A percentile compares a stretch with the other conserved stretches of the same genome.
Evolutionary conservation across 78 protist genomes (phyloP).

Genomic region (Dictyostelium capitatum): DNA sequence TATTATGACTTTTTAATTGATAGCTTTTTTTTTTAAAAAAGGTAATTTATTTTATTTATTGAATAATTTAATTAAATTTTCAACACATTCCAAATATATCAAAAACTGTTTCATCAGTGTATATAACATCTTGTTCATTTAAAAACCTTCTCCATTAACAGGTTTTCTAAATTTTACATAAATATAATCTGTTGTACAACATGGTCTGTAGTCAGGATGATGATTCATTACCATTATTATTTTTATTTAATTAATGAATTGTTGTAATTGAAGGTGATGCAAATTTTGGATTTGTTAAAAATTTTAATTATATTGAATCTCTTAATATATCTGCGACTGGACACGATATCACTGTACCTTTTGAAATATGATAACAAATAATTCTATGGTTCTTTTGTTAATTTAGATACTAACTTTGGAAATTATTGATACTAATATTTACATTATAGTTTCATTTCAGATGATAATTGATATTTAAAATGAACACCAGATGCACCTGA

Average conservation of each 20-base stretch:
- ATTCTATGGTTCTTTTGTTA: constrained; percentile 25
- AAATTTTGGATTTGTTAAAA: background rate
- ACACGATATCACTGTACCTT: constrained; percentile 45
- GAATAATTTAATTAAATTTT: too few relatives aligned
- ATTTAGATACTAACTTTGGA: constrained; percentile 21
- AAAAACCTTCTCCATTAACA: too few relatives aligned
- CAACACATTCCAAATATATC: too few relatives aligned
- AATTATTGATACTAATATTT: too few relatives aligned
- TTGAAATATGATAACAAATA: constrained; percentile 45
- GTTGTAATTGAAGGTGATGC: constrained; percentile 1
- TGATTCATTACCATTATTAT: background rate
- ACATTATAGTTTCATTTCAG: constrained; percentile 63
- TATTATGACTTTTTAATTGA: too few relatives aligned
- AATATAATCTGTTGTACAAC: too few relatives aligned
- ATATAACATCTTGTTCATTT: too few relatives aligned
- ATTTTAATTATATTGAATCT: constrained; percentile 24
- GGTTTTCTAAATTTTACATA: too few relatives aligned
- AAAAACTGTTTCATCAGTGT: too few relatives aligned
- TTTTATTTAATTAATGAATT: background rate
- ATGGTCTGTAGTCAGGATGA: too few relatives aligned
- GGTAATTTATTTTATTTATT: too few relatives aligned
- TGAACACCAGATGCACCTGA: constrained; percentile 97
- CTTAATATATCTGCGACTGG: constrained; percentile 24
- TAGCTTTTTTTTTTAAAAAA: too few relatives aligned
- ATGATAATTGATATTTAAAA: constrained; percentile 96